Conservation (phyloP, 495 filamentous ascomycete genomes). For the Xylaria venustula region DNA sequence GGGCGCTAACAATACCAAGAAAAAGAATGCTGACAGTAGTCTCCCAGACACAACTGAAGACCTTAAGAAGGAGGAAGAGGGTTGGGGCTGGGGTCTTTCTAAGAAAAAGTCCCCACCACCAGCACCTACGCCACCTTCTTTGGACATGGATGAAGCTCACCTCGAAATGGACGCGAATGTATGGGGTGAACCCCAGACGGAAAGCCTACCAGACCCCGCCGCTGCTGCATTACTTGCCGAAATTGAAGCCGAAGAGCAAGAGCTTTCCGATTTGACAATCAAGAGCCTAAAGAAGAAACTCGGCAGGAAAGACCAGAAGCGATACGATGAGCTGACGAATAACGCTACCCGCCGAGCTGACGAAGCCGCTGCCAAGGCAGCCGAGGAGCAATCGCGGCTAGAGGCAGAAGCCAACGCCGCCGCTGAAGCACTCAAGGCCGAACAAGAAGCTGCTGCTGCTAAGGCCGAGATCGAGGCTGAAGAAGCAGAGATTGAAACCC, state of each 20-base stretch:
- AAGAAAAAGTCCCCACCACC: constrained; percentile 41
- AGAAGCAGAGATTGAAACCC: constrained; percentile 19
- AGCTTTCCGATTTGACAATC: constrained; percentile 29
- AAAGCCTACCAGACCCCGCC: constrained; percentile 17
- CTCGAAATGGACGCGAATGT: constrained; percentile 16
- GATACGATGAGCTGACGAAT: constrained; percentile 35
- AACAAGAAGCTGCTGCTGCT: constrained; percentile 17
- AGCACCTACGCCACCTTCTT: constrained; percentile 39
- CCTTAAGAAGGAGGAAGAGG: constrained; percentile 37
- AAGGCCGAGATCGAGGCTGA: constrained; percentile 24
- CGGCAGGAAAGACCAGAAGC: constrained; percentile 25
- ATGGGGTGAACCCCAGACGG: constrained; percentile 22
- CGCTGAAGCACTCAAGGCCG: constrained; percentile 27
- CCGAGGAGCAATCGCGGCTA: constrained; percentile 31
- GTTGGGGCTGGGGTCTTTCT: constrained; percentile 36
- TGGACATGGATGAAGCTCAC: constrained; percentile 31
- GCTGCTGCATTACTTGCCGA: constrained; percentile 21
- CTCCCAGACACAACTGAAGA: constrained; percentile 47
- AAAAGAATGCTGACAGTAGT: constrained; percentile 25
- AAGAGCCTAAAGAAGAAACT: constrained; percentile 35
- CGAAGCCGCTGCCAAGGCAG: constrained; percentile 23
- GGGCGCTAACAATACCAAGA: constrained; percentile 33
- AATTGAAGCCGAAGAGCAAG: constrained; percentile 34
- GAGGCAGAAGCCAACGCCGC: constrained; percentile 26
- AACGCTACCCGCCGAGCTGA: constrained; percentile 24